Conservation (phyloP, 2,329 filamentous ascomycete species). For the Biscogniauxia mediterranea region DNA sequence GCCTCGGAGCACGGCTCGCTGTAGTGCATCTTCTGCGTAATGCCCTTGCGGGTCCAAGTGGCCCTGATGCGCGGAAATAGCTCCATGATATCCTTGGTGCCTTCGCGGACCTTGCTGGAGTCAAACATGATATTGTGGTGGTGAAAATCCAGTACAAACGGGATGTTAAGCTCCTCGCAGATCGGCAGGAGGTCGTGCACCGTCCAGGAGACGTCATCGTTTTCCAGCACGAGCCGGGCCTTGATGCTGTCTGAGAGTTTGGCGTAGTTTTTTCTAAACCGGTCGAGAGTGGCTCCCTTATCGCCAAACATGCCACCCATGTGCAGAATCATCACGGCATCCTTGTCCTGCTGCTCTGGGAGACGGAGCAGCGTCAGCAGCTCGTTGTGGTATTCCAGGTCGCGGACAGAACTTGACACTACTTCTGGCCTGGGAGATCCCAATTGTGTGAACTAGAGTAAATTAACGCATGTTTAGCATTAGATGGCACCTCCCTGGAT, state of each 20-base stretch:
- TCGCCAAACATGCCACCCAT: slow-evolving; percentile 91
- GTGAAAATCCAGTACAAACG: slow-evolving; percentile 87
- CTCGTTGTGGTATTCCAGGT: slow-evolving; percentile 86
- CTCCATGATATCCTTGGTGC: slow-evolving; percentile 74
- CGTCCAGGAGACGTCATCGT: slow-evolving; percentile 91
- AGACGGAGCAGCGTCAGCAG: slow-evolving; percentile 75
- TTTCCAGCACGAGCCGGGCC: slow-evolving; percentile 81
- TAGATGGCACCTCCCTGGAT: not conserved
- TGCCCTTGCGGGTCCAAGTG: slow-evolving; percentile 81
- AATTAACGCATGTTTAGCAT: slow-evolving; percentile 6
- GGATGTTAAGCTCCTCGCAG: slow-evolving; percentile 93
- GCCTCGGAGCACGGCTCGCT: slow-evolving; percentile 77
- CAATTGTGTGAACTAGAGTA: slow-evolving; percentile 74
- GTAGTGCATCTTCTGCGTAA: slow-evolving; percentile 96
- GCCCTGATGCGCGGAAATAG: slow-evolving; percentile 75
- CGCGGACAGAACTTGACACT: slow-evolving; percentile 72
- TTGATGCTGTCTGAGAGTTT: slow-evolving; percentile 68
- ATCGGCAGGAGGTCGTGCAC: slow-evolving; percentile 87
- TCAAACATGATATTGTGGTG: slow-evolving; percentile 96
- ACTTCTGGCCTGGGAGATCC: slow-evolving; percentile 79
- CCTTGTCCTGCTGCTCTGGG: slow-evolving; percentile 73
- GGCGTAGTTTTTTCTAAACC: slow-evolving; percentile 75
- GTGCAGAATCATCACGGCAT: slow-evolving; percentile 92
- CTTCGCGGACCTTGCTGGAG: slow-evolving; percentile 68
- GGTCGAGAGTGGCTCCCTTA: slow-evolving; percentile 72